phyloP scores from a whole-genome alignment of 2,329 filamentous ascomycete genomes.

The Clarireedia paspali region DNA sequence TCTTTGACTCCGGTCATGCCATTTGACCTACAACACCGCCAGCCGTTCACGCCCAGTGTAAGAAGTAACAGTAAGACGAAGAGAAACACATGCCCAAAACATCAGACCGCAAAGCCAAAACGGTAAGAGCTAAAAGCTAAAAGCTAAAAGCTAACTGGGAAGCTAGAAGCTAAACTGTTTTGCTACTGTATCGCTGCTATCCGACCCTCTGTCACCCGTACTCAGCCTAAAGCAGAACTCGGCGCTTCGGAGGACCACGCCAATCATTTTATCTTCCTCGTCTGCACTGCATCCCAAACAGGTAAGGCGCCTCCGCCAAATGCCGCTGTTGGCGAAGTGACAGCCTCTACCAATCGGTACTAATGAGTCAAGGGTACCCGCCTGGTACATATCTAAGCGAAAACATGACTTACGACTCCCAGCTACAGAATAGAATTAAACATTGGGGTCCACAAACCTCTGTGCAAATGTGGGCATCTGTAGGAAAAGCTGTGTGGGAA shows the following conservation, averaged over 20 bases:
- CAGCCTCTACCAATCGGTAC: neutral
- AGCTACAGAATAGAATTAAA: neutral
- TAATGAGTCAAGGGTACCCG: neutral
- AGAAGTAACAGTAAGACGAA: neutral
- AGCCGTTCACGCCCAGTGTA: neutral
- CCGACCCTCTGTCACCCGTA: neutral
- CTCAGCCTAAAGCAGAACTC: neutral
- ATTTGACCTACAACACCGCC: neutral
- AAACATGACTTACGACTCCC: neutral
- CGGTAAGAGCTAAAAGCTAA: too few species aligned
- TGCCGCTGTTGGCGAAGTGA: slow-evolving; percentile 2
- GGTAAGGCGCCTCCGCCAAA: neutral
- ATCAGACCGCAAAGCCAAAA: too few species aligned
- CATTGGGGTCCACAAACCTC: neutral
- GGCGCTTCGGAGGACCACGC: neutral
- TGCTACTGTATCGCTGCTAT: neutral
- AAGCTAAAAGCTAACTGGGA: too few species aligned
- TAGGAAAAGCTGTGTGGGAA: too few species aligned
- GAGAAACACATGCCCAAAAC: too few species aligned
- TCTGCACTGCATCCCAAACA: neutral
- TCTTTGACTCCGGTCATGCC: neutral
- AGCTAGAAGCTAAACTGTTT: neutral
- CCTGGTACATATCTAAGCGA: neutral
- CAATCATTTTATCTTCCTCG: neutral
- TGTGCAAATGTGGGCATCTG: too few species aligned